Evolutionary conservation across 768 basidiomycete species (phyloP).

Genomic region (Gloeopeniophorella convolvens): DNA sequence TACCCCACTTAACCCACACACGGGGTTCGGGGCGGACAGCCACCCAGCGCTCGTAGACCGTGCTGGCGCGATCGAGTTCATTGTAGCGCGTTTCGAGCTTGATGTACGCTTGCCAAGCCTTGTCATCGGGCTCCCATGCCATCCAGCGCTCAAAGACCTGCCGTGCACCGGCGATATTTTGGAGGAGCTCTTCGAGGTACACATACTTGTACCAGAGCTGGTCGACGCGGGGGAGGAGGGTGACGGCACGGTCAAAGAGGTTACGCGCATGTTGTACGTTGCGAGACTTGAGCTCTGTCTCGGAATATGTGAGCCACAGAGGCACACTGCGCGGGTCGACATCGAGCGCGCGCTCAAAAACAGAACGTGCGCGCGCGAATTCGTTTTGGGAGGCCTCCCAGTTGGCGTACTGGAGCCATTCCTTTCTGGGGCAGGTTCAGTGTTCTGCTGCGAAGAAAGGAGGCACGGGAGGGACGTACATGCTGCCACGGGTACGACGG

Average conservation of each 20-base stretch:
- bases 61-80: slow-evolving; percentile 86
- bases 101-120: slow-evolving; percentile 99
- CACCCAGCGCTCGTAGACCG: slow-evolving; percentile 90
- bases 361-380: slow-evolving; percentile 88
- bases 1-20: slow-evolving; percentile 62
- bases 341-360: slow-evolving; percentile 95
- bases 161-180: slow-evolving; percentile 92
- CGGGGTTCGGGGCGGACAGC: slow-evolving; percentile 61
- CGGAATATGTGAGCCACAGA: slow-evolving; percentile 91
- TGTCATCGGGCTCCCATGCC: slow-evolving; percentile 99
- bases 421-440: slow-evolving; percentile 46
- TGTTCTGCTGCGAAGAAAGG: background rate
- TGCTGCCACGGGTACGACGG: slow-evolving; percentile 70
- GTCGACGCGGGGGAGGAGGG: slow-evolving; percentile 91
- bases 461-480: slow-evolving; percentile 38
- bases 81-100: slow-evolving; percentile 93
- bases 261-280: slow-evolving; percentile 97
- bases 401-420: slow-evolving; percentile 82
- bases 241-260: slow-evolving; percentile 95
- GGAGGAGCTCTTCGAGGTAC: slow-evolving; percentile 93
- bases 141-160: slow-evolving; percentile 99
- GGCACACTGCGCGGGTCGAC: slow-evolving; percentile 87
- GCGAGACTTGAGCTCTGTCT: slow-evolving; percentile 97
- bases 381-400: slow-evolving; percentile 97
- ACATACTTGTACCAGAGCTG: slow-evolving; percentile 99